Evolutionary conservation across 352 stramenopile genomes (phyloP).

Genomic region (Globisporangium yorkense): DNA sequence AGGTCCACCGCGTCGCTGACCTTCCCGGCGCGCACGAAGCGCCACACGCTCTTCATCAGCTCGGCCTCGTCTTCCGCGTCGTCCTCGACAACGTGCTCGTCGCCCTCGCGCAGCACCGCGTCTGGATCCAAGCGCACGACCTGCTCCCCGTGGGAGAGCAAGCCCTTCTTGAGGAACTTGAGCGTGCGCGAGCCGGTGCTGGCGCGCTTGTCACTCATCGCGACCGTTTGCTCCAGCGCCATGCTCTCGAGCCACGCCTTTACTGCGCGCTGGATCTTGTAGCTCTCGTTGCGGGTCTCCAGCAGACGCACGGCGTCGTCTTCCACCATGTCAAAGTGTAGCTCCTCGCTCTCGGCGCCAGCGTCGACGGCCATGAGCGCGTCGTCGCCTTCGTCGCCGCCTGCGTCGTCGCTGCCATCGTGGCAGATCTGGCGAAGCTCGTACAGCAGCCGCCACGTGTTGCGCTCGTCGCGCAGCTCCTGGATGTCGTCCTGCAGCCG

Average conservation of each 20-base stretch:
- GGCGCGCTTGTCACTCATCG: slow-evolving; percentile 44
- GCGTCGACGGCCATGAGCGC: slow-evolving; percentile 19
- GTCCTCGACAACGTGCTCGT: slow-evolving; percentile 56
- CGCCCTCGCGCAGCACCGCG: slow-evolving; percentile 53
- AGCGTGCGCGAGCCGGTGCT: slow-evolving; percentile 50
- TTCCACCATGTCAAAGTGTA: slow-evolving; percentile 77
- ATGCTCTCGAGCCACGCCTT: slow-evolving; percentile 82
- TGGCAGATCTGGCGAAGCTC: slow-evolving; percentile 65
- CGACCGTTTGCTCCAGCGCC: slow-evolving; percentile 58
- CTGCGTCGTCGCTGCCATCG: slow-evolving; percentile 21
- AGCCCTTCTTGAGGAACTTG: slow-evolving; percentile 49
- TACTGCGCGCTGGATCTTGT: slow-evolving; percentile 63
- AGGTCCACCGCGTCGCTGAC: slow-evolving; percentile 62
- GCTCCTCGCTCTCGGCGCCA: slow-evolving; percentile 22
- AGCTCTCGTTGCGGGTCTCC: slow-evolving; percentile 55
- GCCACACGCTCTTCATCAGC: slow-evolving; percentile 71
- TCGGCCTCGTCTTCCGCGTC: slow-evolving; percentile 79
- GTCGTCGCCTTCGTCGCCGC: slow-evolving; percentile 29
- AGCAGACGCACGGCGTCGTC: slow-evolving; percentile 62
- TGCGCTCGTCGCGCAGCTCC: slow-evolving; percentile 71
- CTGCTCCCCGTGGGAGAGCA: slow-evolving; percentile 16
- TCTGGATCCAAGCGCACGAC: slow-evolving; percentile 66
- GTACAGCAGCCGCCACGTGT: slow-evolving; percentile 78
- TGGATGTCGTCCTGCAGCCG: slow-evolving; percentile 45
- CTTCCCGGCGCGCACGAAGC: slow-evolving; percentile 60